Conservation (phyloP, 805 yeast species). For the Candida andamanensis region DNA sequence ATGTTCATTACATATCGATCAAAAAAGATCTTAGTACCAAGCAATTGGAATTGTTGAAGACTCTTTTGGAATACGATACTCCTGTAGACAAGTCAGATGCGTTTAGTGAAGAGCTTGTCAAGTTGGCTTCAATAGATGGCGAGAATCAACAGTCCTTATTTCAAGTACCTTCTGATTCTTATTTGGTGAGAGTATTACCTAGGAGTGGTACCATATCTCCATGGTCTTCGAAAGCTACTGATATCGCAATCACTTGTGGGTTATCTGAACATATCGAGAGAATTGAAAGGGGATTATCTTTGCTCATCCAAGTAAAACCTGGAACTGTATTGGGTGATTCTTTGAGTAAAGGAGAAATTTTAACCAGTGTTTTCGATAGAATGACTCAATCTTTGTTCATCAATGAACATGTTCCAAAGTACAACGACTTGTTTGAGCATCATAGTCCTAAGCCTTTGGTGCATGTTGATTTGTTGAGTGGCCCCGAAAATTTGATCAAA, state of each 20-base stretch:
- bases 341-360: conserved; percentile 45
- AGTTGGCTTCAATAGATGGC: not conserved
- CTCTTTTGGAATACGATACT: conserved; percentile 70
- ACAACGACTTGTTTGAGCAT: conserved; percentile 68
- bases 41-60: conserved; percentile 47
- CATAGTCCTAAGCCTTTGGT: conserved; percentile 82
- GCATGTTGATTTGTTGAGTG: conserved; percentile 57
- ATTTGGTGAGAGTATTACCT: conserved; percentile 75
- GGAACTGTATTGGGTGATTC: conserved; percentile 55
- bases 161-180: conserved; percentile 10
- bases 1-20: conserved; percentile 74
- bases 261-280: conserved; percentile 65
- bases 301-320: conserved; percentile 64
- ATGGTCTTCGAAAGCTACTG: conserved; percentile 98
- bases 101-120: not conserved
- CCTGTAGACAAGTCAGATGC: conserved; percentile 49
- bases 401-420: conserved; percentile 56
- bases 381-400: conserved; percentile 79
- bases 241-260: conserved; percentile 86
- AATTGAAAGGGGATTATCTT: conserved; percentile 85
- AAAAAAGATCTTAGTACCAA: conserved; percentile 33
- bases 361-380: conserved; percentile 79
- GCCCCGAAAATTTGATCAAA: conserved; percentile 53
- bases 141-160: not conserved
- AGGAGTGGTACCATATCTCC: conserved; percentile 96